Conservation (phyloP, 345 rosid species). For the Brassica incana region DNA sequence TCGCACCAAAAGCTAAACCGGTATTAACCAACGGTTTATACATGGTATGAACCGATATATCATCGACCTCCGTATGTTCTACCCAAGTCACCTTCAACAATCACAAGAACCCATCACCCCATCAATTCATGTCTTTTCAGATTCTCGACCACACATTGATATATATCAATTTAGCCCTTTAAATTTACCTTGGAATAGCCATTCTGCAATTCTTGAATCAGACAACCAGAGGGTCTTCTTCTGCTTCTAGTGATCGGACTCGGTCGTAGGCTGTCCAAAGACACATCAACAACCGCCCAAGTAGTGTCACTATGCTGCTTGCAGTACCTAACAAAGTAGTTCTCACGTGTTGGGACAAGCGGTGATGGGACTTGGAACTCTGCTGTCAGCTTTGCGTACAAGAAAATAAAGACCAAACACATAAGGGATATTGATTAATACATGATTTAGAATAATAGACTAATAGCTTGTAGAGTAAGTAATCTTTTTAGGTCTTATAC, state of each 20-base stretch:
- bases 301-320: conserved; percentile 71
- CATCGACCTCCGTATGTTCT: conserved; percentile 85
- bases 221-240: conserved; percentile 94
- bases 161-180: neutral
- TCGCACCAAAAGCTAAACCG: conserved; percentile 85
- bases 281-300: conserved; percentile 97
- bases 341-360: conserved; percentile 78
- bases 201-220: conserved; percentile 85
- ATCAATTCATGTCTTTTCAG: neutral
- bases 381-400: conserved; percentile 70
- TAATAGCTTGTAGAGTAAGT: conserved; percentile 26
- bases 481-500: conserved; percentile 36
- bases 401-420: neutral
- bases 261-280: conserved; percentile 68
- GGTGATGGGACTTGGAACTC: conserved; percentile 96
- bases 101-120: neutral
- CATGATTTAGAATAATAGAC: neutral
- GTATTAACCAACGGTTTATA: conserved; percentile 61
- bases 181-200: conserved; percentile 84
- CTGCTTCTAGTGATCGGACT: conserved; percentile 50
- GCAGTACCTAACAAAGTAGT: conserved; percentile 82
- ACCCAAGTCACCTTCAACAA: conserved; percentile 73
- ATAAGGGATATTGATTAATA: neutral
- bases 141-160: neutral
- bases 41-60: conserved; percentile 63